Evolutionary conservation across 2,329 filamentous ascomycete species (phyloP), one percentile per base, ranked within the genome.

Genomic region (Diplodia seriata): DNA sequence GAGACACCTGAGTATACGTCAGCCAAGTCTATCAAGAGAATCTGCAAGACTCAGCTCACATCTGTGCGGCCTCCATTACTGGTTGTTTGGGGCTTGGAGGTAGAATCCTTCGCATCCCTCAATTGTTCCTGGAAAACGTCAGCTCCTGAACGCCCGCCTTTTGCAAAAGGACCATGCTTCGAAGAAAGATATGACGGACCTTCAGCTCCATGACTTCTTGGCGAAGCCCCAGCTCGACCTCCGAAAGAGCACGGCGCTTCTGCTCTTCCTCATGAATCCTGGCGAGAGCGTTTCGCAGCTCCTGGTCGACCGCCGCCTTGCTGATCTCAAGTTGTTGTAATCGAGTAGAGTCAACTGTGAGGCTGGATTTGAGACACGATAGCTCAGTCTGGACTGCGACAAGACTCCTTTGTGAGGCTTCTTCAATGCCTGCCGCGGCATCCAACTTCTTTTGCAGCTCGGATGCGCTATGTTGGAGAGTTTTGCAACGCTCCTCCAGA

Each of bases 401-500:
- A 29, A 55, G 36, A 3, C 2, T 55, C 14, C 40, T n/a, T 6
- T 29, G 62, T 2, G 31, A 15, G 20, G n/a, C 9, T 4, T 15
- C 9, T 18, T 65, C 20, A 11, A 36, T 18, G 29, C 33, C 6
- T 20, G 14, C 7, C n/a, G 62, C 29, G 1, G 12, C 23, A 9
- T 55, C 29, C 8, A 68, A 33, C 56, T 64, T 63, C n/a, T 33
- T 31, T 23, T 67, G 26, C 11, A 70, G n/a, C 11, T 53, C 11
- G 11, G 43, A 20, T 7, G 59, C 55, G 23, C n/a, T 54, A 7
- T 36, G 43, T 26, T 51, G 49, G 15, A 69, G 57, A n/a, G 36
- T 18, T 2, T 26, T 11, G 15, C 43, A 49, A 2, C 63, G 69
- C 29, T 70, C 67, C 15, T 69, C 67, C n/a, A 66, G 50, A 20